Conservation (phyloP, 768 basidiomycete genomes). For the Hericium coralloides region DNA sequence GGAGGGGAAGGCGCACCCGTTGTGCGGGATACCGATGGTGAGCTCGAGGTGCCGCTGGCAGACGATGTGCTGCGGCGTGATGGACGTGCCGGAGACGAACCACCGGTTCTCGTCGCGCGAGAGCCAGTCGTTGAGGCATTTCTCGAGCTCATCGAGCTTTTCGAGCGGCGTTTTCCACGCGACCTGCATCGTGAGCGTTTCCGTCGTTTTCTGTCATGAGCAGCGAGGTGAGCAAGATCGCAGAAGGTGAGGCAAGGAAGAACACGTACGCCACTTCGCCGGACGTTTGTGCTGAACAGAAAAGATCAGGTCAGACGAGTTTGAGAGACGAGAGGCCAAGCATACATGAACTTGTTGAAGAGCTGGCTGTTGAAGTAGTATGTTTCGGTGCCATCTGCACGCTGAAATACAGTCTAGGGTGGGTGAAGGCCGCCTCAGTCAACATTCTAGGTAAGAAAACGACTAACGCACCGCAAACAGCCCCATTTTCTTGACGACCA, state of each 20-base stretch:
- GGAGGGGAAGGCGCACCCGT: constrained; percentile 26
- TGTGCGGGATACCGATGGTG: constrained; percentile 55
- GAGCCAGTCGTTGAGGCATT: constrained; percentile 64
- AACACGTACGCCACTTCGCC: constrained; percentile 52
- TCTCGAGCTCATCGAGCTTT: constrained; percentile 64
- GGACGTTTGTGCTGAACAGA: constrained; percentile 50
- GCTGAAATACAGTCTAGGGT: constrained; percentile 59
- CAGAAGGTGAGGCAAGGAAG: constrained; percentile 6
- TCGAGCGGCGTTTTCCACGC: constrained; percentile 67
- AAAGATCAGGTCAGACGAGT: neutral
- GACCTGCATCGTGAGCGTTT: constrained; percentile 59
- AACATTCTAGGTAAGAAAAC: neutral
- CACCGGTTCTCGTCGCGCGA: constrained; percentile 72
- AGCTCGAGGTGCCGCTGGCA: constrained; percentile 60
- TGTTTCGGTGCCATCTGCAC: constrained; percentile 67
- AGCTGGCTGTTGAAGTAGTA: constrained; percentile 79
- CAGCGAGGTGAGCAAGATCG: neutral
- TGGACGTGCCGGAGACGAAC: constrained; percentile 60
- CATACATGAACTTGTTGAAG: constrained; percentile 66
- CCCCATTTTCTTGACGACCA: constrained; percentile 75
- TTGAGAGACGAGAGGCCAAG: neutral
- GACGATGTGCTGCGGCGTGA: constrained; percentile 54
- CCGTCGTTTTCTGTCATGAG: constrained; percentile 48
- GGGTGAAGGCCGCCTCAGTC: neutral
- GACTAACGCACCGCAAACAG: constrained; percentile 50